Evolutionary conservation across 257 asterid species (phyloP), one percentile per base, ranked within the genome.

Genomic region (Lithospermum erythrorhizon): DNA sequence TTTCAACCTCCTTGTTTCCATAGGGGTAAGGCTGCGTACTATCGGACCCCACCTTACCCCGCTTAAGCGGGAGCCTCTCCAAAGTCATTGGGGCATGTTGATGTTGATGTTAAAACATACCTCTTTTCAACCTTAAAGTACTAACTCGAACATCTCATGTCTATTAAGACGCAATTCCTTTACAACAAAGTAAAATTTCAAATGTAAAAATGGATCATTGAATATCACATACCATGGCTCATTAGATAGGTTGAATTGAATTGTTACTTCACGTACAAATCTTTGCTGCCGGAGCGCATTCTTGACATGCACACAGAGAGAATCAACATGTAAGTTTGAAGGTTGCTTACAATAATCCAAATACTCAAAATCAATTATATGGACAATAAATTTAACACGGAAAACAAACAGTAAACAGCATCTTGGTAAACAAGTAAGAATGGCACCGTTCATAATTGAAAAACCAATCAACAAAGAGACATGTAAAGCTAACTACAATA

Each of bases 281-380:
- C 88, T 82, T 80, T 89, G 95, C 55, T 93, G 94, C 65, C 96
- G 90, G 58, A 84, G 68, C 58, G 98, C 96, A 78, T 89, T 93
- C 98, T 93, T 41, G 61, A 69, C 55, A 57, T 53, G 30, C 23
- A 61, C 70, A 55, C 49, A 49, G 22, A 65, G 24, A 45, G 63
- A 52, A 35, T 14, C 21, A 4, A 41, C 16, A 53, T 20, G 57
- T n/a, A 22, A n/a, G 13, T 11, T 53, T 20, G 18, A 19, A 13
- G 13, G 21, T 53, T 20, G 25, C 63, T 53, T 37, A 35, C 51
- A 60, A 58, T 17, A 45, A 25, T 41, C 18, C 24, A 24, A 59
- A 53, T 61, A 61, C 27, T 52, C 22, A 2, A 1, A 19, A 20
- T 15, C 24, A 53, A 53, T 7, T 2, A 53, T 11, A 22, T 11